Conservation (phyloP, 306 rosid species). For the Psophocarpus tetragonolobus region DNA sequence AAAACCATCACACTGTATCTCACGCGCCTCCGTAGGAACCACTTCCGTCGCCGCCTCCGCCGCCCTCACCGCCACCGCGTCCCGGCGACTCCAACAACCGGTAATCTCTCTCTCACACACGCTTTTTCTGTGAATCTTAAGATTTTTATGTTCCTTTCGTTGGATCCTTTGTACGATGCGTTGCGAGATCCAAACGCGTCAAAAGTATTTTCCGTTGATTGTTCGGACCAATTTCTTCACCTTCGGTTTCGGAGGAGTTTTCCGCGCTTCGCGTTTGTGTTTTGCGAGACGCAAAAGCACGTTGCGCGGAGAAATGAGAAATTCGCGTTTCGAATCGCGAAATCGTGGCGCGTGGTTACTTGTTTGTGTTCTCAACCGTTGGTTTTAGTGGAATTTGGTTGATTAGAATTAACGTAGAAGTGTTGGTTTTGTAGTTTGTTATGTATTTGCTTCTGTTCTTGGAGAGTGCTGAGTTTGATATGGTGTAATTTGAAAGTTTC, state of each 20-base stretch:
- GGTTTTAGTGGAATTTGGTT: not conserved
- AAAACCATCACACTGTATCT: conserved; percentile 16
- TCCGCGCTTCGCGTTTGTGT: not conserved
- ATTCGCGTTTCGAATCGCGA: not conserved
- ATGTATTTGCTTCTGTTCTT: not conserved
- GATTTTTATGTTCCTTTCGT: not conserved
- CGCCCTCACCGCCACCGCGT: not conserved
- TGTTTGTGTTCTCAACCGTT: not conserved
- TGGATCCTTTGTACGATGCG: conserved; percentile 10
- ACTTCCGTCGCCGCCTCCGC: not conserved
- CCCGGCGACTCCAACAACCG: not conserved
- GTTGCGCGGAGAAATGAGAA: not conserved
- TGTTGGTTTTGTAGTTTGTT: not conserved
- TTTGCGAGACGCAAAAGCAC: not conserved
- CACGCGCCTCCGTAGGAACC: conserved; percentile 13
- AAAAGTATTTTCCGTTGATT: not conserved
- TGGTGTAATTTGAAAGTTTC: not conserved
- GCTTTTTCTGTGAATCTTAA: not conserved
- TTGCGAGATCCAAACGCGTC: conserved; percentile 19
- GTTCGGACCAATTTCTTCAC: not conserved
- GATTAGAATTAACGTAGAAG: not conserved
- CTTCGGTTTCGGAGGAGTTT: not conserved
- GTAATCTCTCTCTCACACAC: conserved; percentile 20
- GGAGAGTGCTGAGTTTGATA: not conserved
- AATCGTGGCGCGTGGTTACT: not conserved